Conservation (phyloP, 306 rosid species). For the Ormosia emarginata region DNA sequence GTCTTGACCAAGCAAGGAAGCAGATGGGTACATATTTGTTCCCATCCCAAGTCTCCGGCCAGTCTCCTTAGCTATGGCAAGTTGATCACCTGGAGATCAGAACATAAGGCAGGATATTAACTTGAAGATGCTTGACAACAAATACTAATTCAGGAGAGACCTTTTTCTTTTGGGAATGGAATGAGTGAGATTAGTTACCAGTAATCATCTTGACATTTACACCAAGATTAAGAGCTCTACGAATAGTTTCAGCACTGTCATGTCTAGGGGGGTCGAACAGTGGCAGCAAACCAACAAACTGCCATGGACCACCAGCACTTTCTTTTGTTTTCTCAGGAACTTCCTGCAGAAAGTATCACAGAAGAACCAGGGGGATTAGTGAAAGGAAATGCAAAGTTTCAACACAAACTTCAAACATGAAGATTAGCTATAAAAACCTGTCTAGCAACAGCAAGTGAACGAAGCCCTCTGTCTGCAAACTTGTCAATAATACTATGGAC, state of each 20-base stretch:
- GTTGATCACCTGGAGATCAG: constrained; percentile 75
- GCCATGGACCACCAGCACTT: constrained; percentile 80
- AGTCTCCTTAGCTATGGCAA: constrained; percentile 97
- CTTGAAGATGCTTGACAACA: neutral
- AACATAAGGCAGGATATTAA: constrained; percentile 19
- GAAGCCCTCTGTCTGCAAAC: constrained; percentile 97
- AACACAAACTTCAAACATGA: neutral
- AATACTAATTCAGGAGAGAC: neutral
- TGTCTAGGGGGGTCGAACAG: constrained; percentile 97
- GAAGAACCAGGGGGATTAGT: neutral
- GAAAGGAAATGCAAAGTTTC: neutral
- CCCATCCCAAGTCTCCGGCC: constrained; percentile 99
- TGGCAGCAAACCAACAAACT: constrained; percentile 87
- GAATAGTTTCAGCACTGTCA: constrained; percentile 97
- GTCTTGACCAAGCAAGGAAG: constrained; percentile 92
- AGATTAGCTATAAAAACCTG: constrained; percentile 56
- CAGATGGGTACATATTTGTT: constrained; percentile 96
- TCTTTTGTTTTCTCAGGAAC: constrained; percentile 85
- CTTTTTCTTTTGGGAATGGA: neutral
- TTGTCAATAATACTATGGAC: constrained; percentile 69
- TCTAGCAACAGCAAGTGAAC: constrained; percentile 90
- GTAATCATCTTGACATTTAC: constrained; percentile 99
- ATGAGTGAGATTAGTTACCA: constrained; percentile 43
- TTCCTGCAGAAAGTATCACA: constrained; percentile 48
- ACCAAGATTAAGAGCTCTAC: constrained; percentile 93